Evolutionary conservation across 2,329 filamentous ascomycete species (phyloP).

Genomic region (Neophaeococcomyces aloes): DNA sequence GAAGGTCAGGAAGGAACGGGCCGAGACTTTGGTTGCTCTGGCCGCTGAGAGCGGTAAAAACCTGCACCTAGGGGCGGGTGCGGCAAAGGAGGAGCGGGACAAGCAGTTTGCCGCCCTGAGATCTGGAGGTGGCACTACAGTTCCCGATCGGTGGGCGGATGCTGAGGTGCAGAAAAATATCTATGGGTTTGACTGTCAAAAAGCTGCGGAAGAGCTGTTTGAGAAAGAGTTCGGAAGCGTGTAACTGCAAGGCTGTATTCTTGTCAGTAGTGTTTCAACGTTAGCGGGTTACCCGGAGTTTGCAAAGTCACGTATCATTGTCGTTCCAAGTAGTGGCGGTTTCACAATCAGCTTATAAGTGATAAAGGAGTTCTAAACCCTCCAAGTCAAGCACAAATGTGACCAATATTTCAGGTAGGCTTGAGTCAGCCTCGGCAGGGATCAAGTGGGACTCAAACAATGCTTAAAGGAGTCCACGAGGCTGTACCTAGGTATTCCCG

Average conservation of each 20-base stretch:
- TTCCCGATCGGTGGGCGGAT: constrained; percentile 61
- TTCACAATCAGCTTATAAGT: no score
- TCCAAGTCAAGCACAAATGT: no score
- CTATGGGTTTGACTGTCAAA: constrained; percentile 53
- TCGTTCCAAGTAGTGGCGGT: no score
- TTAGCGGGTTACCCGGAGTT: no score
- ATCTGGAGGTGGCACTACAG: constrained; percentile 37
- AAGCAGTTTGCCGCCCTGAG: constrained; percentile 45
- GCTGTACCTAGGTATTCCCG: no score
- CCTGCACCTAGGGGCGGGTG: constrained; percentile 48
- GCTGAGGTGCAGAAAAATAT: constrained; percentile 58
- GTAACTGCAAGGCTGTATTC: background rate
- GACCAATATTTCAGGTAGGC: no score
- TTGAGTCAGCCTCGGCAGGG: no score
- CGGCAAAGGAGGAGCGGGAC: constrained; percentile 49
- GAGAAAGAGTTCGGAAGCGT: constrained; percentile 33
- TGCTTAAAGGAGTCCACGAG: no score
- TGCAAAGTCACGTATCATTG: no score
- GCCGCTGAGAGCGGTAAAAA: constrained; percentile 45
- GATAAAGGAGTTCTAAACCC: no score
- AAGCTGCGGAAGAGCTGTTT: constrained; percentile 45
- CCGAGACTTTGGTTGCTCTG: constrained; percentile 47
- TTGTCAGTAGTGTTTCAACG: no score
- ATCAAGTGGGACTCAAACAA: no score
- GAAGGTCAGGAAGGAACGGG: constrained; percentile 44